These are phyloP conservation scores for Davidsoniella australis DNA, from an alignment of 2,329 filamentous ascomycete species.

Conservation along the genomic window DNA sequence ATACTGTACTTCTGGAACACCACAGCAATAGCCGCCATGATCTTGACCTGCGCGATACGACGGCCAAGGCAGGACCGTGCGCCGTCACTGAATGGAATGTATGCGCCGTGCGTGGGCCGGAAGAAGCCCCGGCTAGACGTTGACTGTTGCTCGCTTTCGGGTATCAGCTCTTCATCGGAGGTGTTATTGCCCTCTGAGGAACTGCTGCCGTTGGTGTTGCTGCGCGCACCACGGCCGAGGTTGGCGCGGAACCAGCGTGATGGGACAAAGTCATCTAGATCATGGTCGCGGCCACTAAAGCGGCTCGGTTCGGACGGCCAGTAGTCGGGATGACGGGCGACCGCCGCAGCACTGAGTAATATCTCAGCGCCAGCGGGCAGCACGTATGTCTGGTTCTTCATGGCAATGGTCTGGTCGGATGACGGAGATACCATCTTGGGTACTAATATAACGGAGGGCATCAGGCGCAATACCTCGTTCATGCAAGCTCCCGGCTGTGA, in stretches of 20 bases:
- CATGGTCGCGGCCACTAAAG: conserved; percentile 27
- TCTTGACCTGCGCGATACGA: conserved; percentile 41
- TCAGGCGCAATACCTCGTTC: conserved; percentile 59
- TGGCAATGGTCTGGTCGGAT: conserved; percentile 37
- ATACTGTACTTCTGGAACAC: conserved; percentile 44
- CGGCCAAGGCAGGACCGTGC: conserved; percentile 39
- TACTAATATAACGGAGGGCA: conserved; percentile 54
- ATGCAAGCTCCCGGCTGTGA: conserved; percentile 58
- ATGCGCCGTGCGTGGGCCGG: conserved; percentile 37
- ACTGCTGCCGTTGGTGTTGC: conserved; percentile 13
- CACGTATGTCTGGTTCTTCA: conserved; percentile 39
- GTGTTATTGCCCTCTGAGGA: conserved; percentile 17
- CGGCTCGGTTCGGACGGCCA: conserved; percentile 42
- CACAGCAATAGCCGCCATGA: conserved; percentile 36
- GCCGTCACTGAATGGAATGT: conserved; percentile 41
- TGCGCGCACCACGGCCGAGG: conserved; percentile 12
- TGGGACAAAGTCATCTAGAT: conserved; percentile 52
- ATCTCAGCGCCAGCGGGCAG: conserved; percentile 41
- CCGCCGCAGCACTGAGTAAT: conserved; percentile 35
- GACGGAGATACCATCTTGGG: conserved; percentile 43
- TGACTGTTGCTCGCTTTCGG: conserved; percentile 26
- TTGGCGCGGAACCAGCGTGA: conserved; percentile 48
- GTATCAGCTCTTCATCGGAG: conserved; percentile 27
- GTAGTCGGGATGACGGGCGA: conserved; percentile 52
- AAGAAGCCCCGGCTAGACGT: conserved; percentile 42